phyloP scores from a whole-genome alignment of 2,329 filamentous ascomycete species.

The Fusarium sp. region DNA sequence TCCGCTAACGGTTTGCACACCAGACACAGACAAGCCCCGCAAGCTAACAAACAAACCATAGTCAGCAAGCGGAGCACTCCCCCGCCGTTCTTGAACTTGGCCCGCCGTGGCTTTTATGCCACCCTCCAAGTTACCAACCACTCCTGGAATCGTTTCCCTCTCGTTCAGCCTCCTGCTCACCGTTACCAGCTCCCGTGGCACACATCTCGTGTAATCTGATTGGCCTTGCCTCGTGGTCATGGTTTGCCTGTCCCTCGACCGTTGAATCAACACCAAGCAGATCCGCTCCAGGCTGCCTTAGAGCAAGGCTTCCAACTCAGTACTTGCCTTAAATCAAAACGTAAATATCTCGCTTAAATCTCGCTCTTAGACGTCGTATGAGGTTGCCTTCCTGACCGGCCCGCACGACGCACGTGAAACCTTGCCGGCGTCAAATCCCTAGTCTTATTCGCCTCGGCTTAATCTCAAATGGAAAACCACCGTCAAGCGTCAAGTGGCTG shows the following conservation, averaged over 20 bases:
- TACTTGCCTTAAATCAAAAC: slow-evolving; percentile 37
- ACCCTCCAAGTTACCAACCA: slow-evolving; percentile 12
- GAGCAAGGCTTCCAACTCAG: slow-evolving; percentile 21
- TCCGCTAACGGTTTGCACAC: slow-evolving; percentile 22
- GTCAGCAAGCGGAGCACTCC: slow-evolving; percentile 6
- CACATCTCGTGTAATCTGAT: slow-evolving; percentile 13
- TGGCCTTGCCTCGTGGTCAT: slow-evolving; percentile 15
- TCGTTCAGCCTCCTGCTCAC: slow-evolving; percentile 25
- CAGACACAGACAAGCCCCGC: slow-evolving; percentile 6
- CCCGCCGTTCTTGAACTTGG: slow-evolving; percentile 30
- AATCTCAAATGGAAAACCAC: slow-evolving; percentile 31
- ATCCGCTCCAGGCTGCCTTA: slow-evolving; percentile 16
- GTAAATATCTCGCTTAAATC: slow-evolving; percentile 33
- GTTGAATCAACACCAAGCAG: slow-evolving; percentile 2
- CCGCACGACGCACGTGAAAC: slow-evolving; percentile 40
- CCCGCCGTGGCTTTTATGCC: slow-evolving; percentile 29
- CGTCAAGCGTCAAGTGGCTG: slow-evolving; percentile 26
- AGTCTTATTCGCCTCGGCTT: slow-evolving; percentile 40
- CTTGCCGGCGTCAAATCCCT: slow-evolving; percentile 28
- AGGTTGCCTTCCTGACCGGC: slow-evolving; percentile 31
- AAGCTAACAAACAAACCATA: slow-evolving; percentile 42
- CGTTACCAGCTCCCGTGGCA: slow-evolving; percentile 9
- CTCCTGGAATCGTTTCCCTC: slow-evolving; percentile 23
- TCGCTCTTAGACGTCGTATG: slow-evolving; percentile 27
- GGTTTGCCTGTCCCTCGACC: slow-evolving; percentile 7